phyloP scores from a whole-genome alignment of 345 rosid genomes.

The Rhodomyrtus tomentosa region DNA sequence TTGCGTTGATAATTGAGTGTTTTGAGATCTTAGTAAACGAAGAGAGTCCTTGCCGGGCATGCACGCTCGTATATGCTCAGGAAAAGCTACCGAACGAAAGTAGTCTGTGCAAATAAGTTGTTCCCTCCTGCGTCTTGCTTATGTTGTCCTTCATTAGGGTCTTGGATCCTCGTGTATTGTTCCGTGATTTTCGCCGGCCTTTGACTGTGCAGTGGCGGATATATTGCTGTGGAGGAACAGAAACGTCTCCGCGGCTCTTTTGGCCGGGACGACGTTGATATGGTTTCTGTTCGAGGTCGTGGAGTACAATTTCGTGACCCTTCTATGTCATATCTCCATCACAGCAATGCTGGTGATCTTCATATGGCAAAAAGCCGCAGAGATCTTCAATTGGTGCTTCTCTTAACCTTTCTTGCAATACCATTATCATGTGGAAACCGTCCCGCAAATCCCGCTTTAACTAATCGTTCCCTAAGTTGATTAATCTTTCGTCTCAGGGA shows the following conservation, averaged over 20 bases:
- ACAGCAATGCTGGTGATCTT: slow-evolving; percentile 59
- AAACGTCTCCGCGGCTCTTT: slow-evolving; percentile 35
- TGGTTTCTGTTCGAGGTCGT: slow-evolving; percentile 91
- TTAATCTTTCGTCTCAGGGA: slow-evolving; percentile 32
- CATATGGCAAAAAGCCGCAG: slow-evolving; percentile 50
- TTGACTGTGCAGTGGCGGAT: slow-evolving; percentile 55
- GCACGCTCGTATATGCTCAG: neutral
- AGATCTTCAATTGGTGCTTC: slow-evolving; percentile 49
- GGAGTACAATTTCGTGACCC: slow-evolving; percentile 74
- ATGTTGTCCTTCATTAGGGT: neutral
- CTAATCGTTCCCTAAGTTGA: neutral
- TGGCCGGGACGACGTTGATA: slow-evolving; percentile 39
- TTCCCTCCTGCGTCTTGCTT: neutral
- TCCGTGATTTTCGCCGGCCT: neutral
- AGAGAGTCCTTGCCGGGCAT: neutral
- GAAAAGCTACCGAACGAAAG: neutral
- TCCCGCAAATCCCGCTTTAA: neutral
- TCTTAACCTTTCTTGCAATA: neutral
- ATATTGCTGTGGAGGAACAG: slow-evolving; percentile 63
- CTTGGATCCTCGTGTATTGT: neutral
- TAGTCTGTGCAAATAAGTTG: neutral
- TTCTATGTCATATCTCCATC: slow-evolving; percentile 59
- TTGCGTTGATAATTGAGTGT: neutral
- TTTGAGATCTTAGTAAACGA: neutral
- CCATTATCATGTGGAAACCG: neutral